Evolutionary conservation across 768 basidiomycete species (phyloP), one percentile per base, ranked within the genome.

Genomic region (Hortiboletus campestris): DNA sequence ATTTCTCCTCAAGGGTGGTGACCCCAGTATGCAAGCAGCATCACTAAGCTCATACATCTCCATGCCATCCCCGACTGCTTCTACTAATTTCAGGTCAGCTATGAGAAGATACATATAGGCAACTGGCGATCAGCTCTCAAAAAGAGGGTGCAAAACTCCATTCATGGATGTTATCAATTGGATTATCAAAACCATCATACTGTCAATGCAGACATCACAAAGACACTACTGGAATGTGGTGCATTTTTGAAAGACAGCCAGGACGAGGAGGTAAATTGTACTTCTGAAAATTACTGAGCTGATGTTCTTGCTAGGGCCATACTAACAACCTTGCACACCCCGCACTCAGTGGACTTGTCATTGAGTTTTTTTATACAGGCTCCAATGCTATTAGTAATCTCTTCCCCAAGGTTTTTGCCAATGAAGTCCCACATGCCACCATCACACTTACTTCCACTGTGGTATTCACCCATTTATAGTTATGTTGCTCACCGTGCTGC

Each of bases 331-430:
- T 60, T 2, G 41, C 49, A 2, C 53, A 57, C 11, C 56, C 35
- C 2, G 52, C 25, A 6, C 53, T 57, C 17, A 10, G 31, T 3
- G 45, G 56, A 4, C 46, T 60, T 45, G 14, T 60, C 5, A 12
- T 60, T 14, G 47, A 60, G 16, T 58, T 46, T 31, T 58, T 58
- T 12, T 57, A 61, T 14, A 55, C 44, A 1, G 42, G 56, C 28
- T 16, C 46, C 12, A n/a, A n/a, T n/a, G n/a, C n/a, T n/a, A 34
- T 31, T 6, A 9, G 7, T 31, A 9, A 8, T 31, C 29, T 31
- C 7, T 16, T 54, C 35, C 49, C 40, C 1, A 32, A 57, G 14
- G 59, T 57, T 9, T 61, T 61, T n/a, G 6, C 14, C 1, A 14
- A 14, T 4, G 49, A 60, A 17, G 59, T 54, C 5, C 56, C 52